Evolutionary conservation across 345 rosid species (phyloP).

Genomic region (Eutrema japonicum): DNA sequence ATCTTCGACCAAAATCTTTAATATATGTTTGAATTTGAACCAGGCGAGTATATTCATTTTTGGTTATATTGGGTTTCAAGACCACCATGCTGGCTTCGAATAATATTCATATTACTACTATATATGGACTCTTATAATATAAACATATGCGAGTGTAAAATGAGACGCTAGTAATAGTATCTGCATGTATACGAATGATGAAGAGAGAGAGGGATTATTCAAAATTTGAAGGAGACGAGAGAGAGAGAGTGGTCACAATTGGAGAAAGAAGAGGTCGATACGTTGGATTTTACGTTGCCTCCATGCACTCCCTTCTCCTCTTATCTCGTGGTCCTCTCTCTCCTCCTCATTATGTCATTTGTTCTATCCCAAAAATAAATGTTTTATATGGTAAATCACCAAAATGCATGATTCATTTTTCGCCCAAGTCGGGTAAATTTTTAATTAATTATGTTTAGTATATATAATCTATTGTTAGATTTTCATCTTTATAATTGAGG

Average conservation of each 20-base stretch:
- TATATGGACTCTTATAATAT: not conserved
- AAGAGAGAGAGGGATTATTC: constrained; percentile 25
- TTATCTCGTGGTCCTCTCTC: constrained; percentile 43
- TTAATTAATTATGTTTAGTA: not conserved
- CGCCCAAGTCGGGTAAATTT: not conserved
- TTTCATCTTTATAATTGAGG: not conserved
- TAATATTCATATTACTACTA: too few species aligned
- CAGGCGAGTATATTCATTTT: too few species aligned
- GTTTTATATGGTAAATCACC: constrained; percentile 1
- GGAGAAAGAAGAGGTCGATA: constrained; percentile 35
- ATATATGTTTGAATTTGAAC: too few species aligned
- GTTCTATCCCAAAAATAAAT: constrained; percentile 14
- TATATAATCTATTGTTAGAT: not conserved
- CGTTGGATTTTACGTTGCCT: constrained; percentile 48
- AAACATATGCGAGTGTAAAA: constrained; percentile 17
- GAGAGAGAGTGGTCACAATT: constrained; percentile 41
- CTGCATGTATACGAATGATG: constrained; percentile 26
- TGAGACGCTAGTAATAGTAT: constrained; percentile 38
- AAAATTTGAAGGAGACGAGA: constrained; percentile 31
- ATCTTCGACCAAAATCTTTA: too few species aligned
- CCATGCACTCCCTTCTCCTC: constrained; percentile 41
- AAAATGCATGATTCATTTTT: not conserved
- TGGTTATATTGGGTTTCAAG: too few species aligned
- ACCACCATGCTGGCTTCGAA: too few species aligned
- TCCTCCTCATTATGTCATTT: constrained; percentile 25